phyloP scores from a whole-genome alignment of 2,329 filamentous ascomycete species.

The Ophiostoma sp. region DNA sequence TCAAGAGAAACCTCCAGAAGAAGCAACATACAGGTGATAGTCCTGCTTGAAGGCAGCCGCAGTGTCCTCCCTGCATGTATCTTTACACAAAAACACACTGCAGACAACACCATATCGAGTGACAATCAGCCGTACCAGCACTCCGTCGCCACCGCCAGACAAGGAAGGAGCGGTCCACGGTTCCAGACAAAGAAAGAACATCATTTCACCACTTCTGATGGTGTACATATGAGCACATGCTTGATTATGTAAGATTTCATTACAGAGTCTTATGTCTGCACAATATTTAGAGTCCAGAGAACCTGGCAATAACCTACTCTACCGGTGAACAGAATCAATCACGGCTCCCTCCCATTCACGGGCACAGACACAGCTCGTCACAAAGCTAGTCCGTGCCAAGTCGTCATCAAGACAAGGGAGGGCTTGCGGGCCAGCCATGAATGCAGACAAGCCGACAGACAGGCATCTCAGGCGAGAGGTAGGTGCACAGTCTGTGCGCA shows the following conservation, averaged over 20 bases:
- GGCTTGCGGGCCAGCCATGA: neutral
- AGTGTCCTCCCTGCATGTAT: neutral
- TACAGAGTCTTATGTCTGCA: neutral
- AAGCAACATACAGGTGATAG: neutral
- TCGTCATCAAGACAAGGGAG: neutral
- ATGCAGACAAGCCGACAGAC: neutral
- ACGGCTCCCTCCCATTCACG: neutral
- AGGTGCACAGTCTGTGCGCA: conserved; percentile 10
- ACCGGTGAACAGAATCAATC: neutral
- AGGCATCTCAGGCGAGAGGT: neutral
- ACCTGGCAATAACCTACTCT: neutral
- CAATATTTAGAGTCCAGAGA: neutral
- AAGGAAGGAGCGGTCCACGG: neutral
- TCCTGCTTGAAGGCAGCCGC: too few relatives aligned
- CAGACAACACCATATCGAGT: neutral
- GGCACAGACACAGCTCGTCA: neutral
- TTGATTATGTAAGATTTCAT: neutral
- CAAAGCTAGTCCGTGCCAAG: neutral
- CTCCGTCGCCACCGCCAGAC: neutral
- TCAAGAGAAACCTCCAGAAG: neutral
- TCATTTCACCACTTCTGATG: neutral
- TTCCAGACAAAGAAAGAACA: neutral
- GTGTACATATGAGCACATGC: neutral
- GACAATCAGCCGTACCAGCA: neutral
- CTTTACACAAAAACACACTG: neutral